These are phyloP conservation scores for Simplicillium aogashimaense DNA, from an alignment of 2,329 filamentous ascomycete genomes.

Conservation along the genomic window DNA sequence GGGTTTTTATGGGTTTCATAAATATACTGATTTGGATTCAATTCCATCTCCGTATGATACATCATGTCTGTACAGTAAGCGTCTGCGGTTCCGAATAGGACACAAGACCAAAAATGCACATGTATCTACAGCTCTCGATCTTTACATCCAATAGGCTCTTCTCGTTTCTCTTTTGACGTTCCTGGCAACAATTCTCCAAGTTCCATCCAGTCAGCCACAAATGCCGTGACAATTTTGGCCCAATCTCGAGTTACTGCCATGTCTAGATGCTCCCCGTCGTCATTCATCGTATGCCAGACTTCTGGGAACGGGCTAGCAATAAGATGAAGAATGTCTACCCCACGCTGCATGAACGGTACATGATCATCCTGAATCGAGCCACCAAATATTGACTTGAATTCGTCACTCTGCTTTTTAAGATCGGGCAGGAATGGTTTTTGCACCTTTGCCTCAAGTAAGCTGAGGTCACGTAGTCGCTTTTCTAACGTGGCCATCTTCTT, in stretches of 20 bases:
- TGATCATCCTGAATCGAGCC: conserved; percentile 74
- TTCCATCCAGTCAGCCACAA: conserved; percentile 88
- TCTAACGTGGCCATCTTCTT: conserved; percentile 65
- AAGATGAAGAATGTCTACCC: conserved; percentile 81
- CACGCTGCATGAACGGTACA: conserved; percentile 76
- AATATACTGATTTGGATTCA: too few species aligned
- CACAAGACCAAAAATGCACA: too few species aligned
- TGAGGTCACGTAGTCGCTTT: conserved; percentile 57
- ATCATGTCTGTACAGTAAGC: too few species aligned
- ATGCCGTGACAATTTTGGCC: conserved; percentile 74
- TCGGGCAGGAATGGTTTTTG: conserved; percentile 54
- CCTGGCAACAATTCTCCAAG: conserved; percentile 34
- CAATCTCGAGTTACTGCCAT: conserved; percentile 74
- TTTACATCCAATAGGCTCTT: conserved; percentile 6
- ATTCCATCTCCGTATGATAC: too few species aligned
- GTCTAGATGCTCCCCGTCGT: conserved; percentile 80
- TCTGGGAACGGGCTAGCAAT: conserved; percentile 75
- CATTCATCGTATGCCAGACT: conserved; percentile 79
- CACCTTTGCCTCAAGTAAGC: conserved; percentile 52
- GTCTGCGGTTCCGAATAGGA: too few species aligned
- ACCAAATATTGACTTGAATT: conserved; percentile 26
- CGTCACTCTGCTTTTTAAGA: conserved; percentile 36
- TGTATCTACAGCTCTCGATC: too few species aligned
- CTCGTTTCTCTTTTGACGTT: conserved; percentile 12
- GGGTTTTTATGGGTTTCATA: too few species aligned